A percentile compares a stretch with the other conserved stretches of the same genome.
These are phyloP conservation scores for Petrea volubilis DNA, from an alignment of 257 asterid genomes.

Conservation along the genomic window DNA sequence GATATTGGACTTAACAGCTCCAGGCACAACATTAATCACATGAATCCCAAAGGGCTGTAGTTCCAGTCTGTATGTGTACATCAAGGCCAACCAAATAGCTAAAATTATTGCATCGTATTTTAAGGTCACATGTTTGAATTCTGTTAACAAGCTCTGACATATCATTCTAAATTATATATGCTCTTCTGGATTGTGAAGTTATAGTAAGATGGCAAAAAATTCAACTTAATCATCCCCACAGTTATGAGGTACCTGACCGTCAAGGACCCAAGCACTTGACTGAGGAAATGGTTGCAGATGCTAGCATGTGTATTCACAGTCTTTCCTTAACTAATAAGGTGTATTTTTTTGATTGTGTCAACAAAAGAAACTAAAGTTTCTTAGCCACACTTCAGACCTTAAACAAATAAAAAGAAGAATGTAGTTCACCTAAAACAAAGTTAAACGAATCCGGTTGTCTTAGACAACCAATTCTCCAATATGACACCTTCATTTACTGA, in stretches of 20 bases:
- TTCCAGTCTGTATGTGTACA: conserved; percentile 43
- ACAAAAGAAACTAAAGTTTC: too few species aligned
- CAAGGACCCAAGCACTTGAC: too few species aligned
- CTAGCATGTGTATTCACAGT: too few species aligned
- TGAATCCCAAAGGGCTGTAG: conserved; percentile 52
- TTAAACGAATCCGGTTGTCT: neutral
- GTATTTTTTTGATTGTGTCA: too few species aligned
- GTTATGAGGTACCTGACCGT: too few species aligned
- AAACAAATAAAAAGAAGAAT: neutral
- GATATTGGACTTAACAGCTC: conserved; percentile 76
- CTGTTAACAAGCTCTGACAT: neutral
- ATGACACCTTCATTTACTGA: neutral
- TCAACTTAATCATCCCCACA: too few species aligned
- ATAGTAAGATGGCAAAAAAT: too few species aligned
- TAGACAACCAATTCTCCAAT: neutral
- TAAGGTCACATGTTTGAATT: neutral
- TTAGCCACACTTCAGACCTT: too few species aligned
- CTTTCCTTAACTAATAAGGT: too few species aligned
- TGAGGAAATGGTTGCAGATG: too few species aligned
- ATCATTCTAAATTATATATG: too few species aligned
- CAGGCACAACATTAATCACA: conserved; percentile 77
- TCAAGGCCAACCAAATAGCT: neutral
- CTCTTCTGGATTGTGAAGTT: too few species aligned
- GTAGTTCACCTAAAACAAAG: neutral
- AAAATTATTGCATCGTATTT: neutral